Evolutionary conservation across 2,329 filamentous ascomycete genomes (phyloP), one percentile per base, ranked within the genome.

Genomic region (Elsinoe arachidis): DNA sequence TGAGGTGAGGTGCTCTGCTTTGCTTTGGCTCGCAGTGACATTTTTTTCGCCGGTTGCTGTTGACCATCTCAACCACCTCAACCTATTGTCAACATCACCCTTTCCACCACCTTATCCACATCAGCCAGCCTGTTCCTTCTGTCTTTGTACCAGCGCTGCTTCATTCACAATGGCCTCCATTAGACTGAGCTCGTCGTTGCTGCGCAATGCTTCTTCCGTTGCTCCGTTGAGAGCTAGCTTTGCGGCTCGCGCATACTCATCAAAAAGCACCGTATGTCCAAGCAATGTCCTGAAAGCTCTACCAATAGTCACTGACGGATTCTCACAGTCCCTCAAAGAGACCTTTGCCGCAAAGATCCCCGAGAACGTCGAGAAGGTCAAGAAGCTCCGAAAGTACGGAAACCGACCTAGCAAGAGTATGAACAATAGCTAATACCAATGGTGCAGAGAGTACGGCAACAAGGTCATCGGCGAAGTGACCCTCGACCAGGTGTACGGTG

Each of bases 401-500:
- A 33, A 17, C 19, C 3, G 33, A 9, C 12, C 9, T 12, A 39
- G 17, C 11, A 30, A 46, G 33, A 58, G 34, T n/a, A 43, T 37
- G 21, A 19, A 38, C 39, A n/a, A 62, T 69, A 68, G 64, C 67
- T 43, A 65, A 59, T 60, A 63, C 26, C 65, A n/a, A 11, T 30
- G 11, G 55, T 59, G 58, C 67, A 95, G 90, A 79, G 92, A 96
- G 73, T 84, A 95, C 75, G 93, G 93, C 74, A 88, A 81, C 81
- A 97, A 92, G 80, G 89, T 97, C 70, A 74, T 99, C 67, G 92
- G 93, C 75, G 90, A 97, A 83, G 90, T 99, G 74, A 99, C 93
- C 61, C 88, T 99, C 65, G 93, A 97, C 82, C 93, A 99, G 80
- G 93, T 96, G 73, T 99, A 97, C 76, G 93, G 93, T 74, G 93